Evolutionary conservation across 495 filamentous ascomycete genomes (phyloP), one percentile per base, ranked within the genome.

Genomic region (Amniculicola lignicola): DNA sequence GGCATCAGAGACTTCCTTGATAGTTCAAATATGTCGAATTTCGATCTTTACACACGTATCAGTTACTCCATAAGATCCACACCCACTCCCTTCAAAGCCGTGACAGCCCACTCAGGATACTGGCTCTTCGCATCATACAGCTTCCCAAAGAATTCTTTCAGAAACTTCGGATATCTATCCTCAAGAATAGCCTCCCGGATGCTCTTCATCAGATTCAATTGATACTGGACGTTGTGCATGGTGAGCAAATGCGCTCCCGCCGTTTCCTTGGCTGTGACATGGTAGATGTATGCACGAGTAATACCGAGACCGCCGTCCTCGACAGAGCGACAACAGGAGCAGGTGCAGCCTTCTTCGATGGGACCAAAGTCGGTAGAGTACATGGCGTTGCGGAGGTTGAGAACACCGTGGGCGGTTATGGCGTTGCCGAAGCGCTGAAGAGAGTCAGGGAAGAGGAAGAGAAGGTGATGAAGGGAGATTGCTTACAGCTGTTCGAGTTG

Each of bases 231-330:
- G 68, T 99, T 97, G 71, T 99, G 93, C 59, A 96, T 86, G 0
- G 90, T 94, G 28, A 98, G 73, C 70, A 99, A 71, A 76, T 99
- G 93, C 16, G 94, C 93, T 10, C 91, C 92, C 0, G 87, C 93
- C 5, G 93, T 97, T 74, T 97, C 93, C 68, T 99, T 99, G 2
- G 84, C 84, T 0, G 89, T 84, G 42, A 95, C 77, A 71, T 99
- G 93, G 67, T 96, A 82, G 25, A 96, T 86, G 68, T 88, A 96
- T 4, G 94, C 89, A 42, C 85, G 79, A 15, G 93, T 94, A 53
- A 97, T 81, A 12, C 89, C 90, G 46, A 96, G 74, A 0, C 89
- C 88, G 10, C 87, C 88, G 25, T 87, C 75, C 0, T 77, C 73
- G 43, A 68, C 67, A 19, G 87, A 77, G 39, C 82, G 75, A 68